Base-by-base conservation (phyloP, 176 grass and related monocot genomes). In the Aegilops longissima region DNA sequence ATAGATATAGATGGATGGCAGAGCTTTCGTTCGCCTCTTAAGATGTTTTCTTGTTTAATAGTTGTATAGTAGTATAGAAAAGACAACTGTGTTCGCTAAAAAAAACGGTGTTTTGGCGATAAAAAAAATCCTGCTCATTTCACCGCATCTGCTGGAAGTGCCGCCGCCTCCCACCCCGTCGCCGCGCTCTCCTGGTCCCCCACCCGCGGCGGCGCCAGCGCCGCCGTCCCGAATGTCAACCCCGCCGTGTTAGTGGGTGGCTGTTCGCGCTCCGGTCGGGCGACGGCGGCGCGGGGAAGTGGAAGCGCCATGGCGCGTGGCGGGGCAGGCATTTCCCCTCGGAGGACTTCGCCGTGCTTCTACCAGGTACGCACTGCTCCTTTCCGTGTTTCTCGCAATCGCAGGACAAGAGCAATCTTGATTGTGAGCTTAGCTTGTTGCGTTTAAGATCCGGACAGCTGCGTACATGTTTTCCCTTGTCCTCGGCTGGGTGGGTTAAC, bases 231-330 rank as follows among this genome's bases (percentile, higher is more conserved):
- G 8, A 40, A 40, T 40, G 39, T 40, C 39, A 2, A 40, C 61
- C 61, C 23, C 61, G 61, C 3, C 23, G 61, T 10, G 9, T 64
- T 64, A 12, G 23, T 10, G 39, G 39, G 39, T 11, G 23, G 16
- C 77, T 98, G 1, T 90, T 93, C 82, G 77, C 89, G 35, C 91
- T 95, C 54, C 86, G 89, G 74, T 91, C 89, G 62, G 93, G 80
- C 1, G 89, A 98, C 73, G 73, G 2, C 56, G 86, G 85, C 16
- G 93, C 89, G 44, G 61, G 80, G 9, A 98, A 95, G 83, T 98
- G 95, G 95, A 98, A 93, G 87, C 77, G 87, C 30, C 92, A 92
- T 71, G 85, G 95, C 31, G 89, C 93, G 30, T 98, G 95, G 95
- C 87, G 87, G 20, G 95, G 93, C 17, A 87, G 93, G 0, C 39